phyloP scores from a whole-genome alignment of 257 asterid genomes.

The Lycium barbarum region DNA sequence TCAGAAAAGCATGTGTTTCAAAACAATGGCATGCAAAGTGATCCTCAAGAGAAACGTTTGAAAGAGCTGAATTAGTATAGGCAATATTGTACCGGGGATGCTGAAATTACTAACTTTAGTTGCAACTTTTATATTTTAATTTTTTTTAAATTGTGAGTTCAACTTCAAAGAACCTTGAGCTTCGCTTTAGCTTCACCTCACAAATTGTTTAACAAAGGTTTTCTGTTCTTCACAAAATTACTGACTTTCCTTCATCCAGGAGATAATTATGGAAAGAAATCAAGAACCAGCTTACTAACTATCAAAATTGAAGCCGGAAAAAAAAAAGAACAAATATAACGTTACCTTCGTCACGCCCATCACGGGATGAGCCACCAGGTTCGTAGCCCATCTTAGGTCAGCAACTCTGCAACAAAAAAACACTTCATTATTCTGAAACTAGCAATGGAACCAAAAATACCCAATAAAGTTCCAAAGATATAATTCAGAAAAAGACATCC shows the following conservation, averaged over 20 bases:
- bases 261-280: conserved; percentile 2
- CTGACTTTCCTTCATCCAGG: background rate
- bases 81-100: background rate
- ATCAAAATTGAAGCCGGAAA: background rate
- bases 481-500: conserved; percentile 9
- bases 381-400: conserved; percentile 46
- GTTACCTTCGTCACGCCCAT: conserved; percentile 55
- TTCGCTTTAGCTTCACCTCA: background rate
- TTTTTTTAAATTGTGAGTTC: background rate
- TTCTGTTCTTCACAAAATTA: background rate
- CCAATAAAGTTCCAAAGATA: background rate
- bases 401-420: conserved; percentile 36
- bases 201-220: background rate
- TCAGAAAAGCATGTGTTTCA: background rate
- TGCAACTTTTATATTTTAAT: background rate
- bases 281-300: background rate
- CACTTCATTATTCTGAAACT: conserved; percentile 12
- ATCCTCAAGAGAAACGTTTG: background rate
- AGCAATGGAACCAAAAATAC: background rate
- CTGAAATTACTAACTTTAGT: background rate
- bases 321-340: background rate
- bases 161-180: conserved; percentile 21
- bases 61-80: background rate
- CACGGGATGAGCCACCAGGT: conserved; percentile 47
- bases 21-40: background rate